Base-by-base conservation (phyloP, 306 rosid genomes). In the Sicyos baderoa region DNA sequence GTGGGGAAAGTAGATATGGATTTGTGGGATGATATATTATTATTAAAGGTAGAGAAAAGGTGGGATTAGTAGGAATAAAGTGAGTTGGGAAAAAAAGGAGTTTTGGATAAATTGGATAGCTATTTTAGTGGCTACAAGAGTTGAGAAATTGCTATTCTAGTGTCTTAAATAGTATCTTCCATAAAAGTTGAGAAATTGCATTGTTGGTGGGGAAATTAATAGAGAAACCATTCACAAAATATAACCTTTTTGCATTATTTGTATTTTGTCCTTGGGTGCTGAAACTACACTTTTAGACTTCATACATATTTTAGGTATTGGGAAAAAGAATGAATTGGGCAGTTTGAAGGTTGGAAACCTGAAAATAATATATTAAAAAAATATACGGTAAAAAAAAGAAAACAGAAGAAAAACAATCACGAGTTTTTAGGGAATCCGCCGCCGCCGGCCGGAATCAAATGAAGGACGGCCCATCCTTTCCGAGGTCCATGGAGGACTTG, bases 401-500 rank as follows among this genome's bases (percentile, higher is more conserved):
- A 14, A 16, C 1, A 4, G 2, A 7, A 8, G 9, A 18, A 18
- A 54, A 19, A 9, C 1, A 19, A 54, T 54, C 14, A 18, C 22
- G 47, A 59, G 13, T 59, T 59, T 29, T 29, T 59, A 29, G 18
- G 5, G 3, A 35, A 35, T 35, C 40, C 40, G 40, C 40, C 6
- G 40, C 40, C 40, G 40, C 40, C n/a, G n/a, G 40, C 40, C n/a
- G 7, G 64, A 6, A 4, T 75, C 78, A 81, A 82, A 81, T 71
- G 79, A 84, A 65, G 2, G 64, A 23, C 11, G 76, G 77, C 1
- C 73, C 76, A 23, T 80, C 82, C 71, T 75, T 81, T 4, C 79
- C 82, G 37, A 83, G 67, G 23, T 85, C 87, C 86, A 76, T 75
- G 4, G 83, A 81, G 14, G 86, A 60, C 54, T 80, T 85, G 3